Percentiles rank a stretch among this genome's conserved stretches.
Conservation (phyloP, 805 yeast species). For the Wickerhamomyces chaumierensis region DNA sequence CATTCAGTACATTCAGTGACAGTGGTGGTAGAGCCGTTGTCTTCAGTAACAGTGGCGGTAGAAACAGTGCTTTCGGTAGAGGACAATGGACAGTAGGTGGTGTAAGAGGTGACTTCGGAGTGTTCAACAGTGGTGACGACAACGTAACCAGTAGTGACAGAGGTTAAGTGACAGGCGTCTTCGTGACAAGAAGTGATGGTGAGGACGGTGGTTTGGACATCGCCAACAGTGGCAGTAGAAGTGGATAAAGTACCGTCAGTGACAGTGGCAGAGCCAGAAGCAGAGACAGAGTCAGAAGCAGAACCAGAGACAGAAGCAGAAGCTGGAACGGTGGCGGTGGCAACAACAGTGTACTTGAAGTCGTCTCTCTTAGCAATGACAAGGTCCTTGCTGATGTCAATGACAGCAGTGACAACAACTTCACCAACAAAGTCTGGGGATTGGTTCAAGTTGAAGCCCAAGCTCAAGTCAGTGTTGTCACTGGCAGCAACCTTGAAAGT, state of each 20-base stretch:
- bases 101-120: slow-evolving; percentile 1
- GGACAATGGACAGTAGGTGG: slow-evolving; percentile 1
- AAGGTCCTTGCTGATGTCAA: background rate
- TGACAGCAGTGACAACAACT: background rate
- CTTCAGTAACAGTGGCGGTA: slow-evolving; percentile 2
- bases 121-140: background rate
- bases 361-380: background rate
- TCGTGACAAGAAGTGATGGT: background rate
- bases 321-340: background rate
- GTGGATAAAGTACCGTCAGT: background rate
- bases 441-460: background rate
- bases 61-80: background rate
- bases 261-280: background rate
- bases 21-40: slow-evolving; percentile 1
- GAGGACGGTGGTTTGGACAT: slow-evolving; percentile 4
- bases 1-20: background rate
- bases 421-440: background rate
- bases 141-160: background rate
- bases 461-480: background rate
- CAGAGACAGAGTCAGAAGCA: background rate
- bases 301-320: background rate
- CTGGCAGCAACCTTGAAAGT: background rate
- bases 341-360: background rate
- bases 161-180: background rate
- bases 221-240: background rate